These are phyloP conservation scores for Aspergillus cavernicola DNA, from an alignment of 495 filamentous ascomycete genomes.

Conservation along the genomic window DNA sequence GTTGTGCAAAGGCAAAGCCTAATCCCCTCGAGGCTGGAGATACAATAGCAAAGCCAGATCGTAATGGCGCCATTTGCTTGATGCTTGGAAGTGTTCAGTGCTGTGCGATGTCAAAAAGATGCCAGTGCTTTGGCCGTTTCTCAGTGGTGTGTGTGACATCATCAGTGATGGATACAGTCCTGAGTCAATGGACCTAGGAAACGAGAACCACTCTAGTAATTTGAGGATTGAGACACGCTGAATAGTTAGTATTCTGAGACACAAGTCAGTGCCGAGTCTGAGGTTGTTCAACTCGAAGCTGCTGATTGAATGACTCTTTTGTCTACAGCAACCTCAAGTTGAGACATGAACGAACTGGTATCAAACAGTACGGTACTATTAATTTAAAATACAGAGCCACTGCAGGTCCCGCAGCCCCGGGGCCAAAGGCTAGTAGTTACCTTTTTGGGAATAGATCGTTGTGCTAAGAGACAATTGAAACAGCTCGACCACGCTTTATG, in stretches of 20 bases:
- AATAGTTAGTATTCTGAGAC: too few relatives aligned
- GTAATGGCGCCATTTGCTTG: conserved; percentile 12
- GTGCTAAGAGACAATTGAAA: background rate
- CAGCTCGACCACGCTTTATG: background rate
- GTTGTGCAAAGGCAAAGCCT: conserved; percentile 65
- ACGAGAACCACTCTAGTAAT: too few relatives aligned
- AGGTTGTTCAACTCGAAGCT: too few relatives aligned
- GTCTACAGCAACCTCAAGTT: too few relatives aligned
- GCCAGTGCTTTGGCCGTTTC: background rate
- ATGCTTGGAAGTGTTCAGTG: background rate
- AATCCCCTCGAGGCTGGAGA: conserved; percentile 72
- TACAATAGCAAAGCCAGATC: conserved; percentile 24
- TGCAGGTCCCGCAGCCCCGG: background rate
- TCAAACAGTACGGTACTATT: background rate
- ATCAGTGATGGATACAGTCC: background rate
- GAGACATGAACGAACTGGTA: too few relatives aligned
- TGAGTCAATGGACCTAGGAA: too few relatives aligned
- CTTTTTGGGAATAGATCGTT: background rate
- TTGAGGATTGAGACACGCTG: too few relatives aligned
- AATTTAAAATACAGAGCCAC: background rate
- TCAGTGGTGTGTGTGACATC: background rate
- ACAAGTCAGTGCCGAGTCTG: too few relatives aligned
- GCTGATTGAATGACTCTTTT: too few relatives aligned
- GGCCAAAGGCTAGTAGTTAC: background rate
- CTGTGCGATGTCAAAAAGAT: background rate